Base-by-base conservation (phyloP, 768 basidiomycete species). In the Postia placenta region DNA sequence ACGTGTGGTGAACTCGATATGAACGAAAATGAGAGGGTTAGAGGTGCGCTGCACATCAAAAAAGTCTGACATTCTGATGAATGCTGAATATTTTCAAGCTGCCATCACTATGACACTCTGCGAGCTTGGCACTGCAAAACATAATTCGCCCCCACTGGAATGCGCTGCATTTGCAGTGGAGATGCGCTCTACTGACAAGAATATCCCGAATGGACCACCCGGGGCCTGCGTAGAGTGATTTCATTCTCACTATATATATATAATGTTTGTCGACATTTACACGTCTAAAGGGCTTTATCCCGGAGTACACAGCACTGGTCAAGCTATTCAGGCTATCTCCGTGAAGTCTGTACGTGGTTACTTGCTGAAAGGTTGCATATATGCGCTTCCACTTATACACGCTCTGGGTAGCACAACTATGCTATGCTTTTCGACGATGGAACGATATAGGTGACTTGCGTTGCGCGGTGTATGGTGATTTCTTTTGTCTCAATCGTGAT, bases 241-340 rank as follows among this genome's bases (percentile, higher is more conserved):
- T 48, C 33, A 37, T 30, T 42, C 41, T 24, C 5, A 4, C 0
- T 26, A 27, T 46, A 19, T 17, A 23, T 17, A 1, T 12, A 14
- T 23, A 12, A 2, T 12, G 30, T 3, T 15, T 38, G 23, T 38
- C 22, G 2, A 19, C 48, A 30, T 7, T 17, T 26, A 27, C 25
- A 9, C 14, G 37, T 46, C 11, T 38, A 4, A 55, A 89, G 87
- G 48, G 84, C 87, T 11, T 65, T 90, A 9, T 80, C 86, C 14
- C 72, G 86, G 42, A 89, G 87, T 60, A 79, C 87, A 6, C 87
- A 90, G 58, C 84, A 82, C 58, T 90, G 87, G 87, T 87, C 87
- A 3, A 87, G 85, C 49, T 89, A 88, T 64, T 90, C 87, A 2
- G 87, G 87, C 0, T 88, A 90, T 65, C 71, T 90, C 44, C 78